Evolutionary conservation across 805 yeast genomes (phyloP), one percentile per base, ranked within the genome.

Genomic region (Hanseniaspora osmophila): DNA sequence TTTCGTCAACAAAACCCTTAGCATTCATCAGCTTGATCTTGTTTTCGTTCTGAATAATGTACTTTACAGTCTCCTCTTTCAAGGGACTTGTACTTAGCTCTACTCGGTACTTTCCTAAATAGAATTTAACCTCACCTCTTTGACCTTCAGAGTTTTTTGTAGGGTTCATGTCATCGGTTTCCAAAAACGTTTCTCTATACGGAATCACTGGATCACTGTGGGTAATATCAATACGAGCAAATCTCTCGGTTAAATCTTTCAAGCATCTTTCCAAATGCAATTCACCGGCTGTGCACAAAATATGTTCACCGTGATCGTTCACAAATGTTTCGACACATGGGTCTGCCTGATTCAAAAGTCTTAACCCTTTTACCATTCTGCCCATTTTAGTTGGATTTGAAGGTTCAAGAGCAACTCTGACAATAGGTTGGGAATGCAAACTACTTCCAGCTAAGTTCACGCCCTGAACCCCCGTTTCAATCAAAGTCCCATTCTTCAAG

Each of bases 371-470:
- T 43, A 79, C 94, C 40, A 92, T 67, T 53, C 74, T 75, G 41
- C 74, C 78, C 71, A 87, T 74, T 53, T 86, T 79, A 42, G 80
- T 71, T 10, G 95, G 95, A 54, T 86, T 83, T 4, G 75, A 80
- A 1, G 99, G 96, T 59, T 92, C 99, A n/a, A 92, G 68, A 0
- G 98, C 96, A 30, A 92, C 95, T 52, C 87, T 77, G 53, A 92
- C 85, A 58, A 92, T 90, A 1, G 98, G 98, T 30, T 86, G 84
- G n/a, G 83, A 75, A 13, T 81, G 74, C 45, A 78, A 63, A 46
- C 78, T 81, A 16, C 86, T 68, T 51, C 85, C 82, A 0, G 95
- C 95, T 43, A 80, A 66, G 53, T 81, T 81, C n/a, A 78, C 78
- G 37, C 87, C 88, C 5, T 72, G 65, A 1, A 71, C 59, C 2